Base-by-base conservation (phyloP, 2,329 filamentous ascomycete genomes). In the Colletotrichum tamarilloi region DNA sequence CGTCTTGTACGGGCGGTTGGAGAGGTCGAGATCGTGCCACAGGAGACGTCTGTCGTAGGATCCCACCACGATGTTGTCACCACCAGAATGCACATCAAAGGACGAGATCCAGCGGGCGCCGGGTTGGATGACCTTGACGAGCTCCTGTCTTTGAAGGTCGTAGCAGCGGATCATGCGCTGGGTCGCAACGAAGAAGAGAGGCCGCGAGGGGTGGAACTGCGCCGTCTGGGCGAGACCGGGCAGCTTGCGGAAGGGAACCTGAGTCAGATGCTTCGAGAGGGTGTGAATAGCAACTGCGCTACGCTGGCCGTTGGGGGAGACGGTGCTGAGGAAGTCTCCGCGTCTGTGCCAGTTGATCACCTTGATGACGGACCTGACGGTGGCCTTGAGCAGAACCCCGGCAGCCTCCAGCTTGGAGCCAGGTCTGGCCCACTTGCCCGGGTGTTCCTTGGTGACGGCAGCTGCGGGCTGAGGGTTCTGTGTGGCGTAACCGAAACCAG, bases 1-100 rank as follows among this genome's bases (percentile, higher is more conserved):
- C 1, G 96, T 98, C 87, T 98, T 98, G 87, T 97, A 98, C 0
- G 97, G 97, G 62, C 94, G 91, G 75, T 90, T 92, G 1, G 94
- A 97, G 46, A 99, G 90, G 77, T 99, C 97, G 67, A 98, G 89
- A 84, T 99, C 97, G 85, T 98, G 97, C 97, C 97, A 99, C 38
- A 99, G 88, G 3, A 99, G 88, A 59, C 96, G 92, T 76, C 95
- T 92, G 84, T 99, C 97, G 84, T 98, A 99, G 0, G 95, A 97
- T 57, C 95, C 95, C 12, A 98, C 94, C 72, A 98, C 94, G 68
- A 99, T 84, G 80, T 99, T 98, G 84, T 98, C 95, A 58, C 97
- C 97, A 22, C 94, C 94, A 0, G 95, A 93, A 83, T 99, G 97
- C 57, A 99, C 90, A 78, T 98, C 95, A 78, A 99, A 96, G 19